Base-by-base conservation (phyloP, 768 basidiomycete species). In the Termitomyces sp. region DNA sequence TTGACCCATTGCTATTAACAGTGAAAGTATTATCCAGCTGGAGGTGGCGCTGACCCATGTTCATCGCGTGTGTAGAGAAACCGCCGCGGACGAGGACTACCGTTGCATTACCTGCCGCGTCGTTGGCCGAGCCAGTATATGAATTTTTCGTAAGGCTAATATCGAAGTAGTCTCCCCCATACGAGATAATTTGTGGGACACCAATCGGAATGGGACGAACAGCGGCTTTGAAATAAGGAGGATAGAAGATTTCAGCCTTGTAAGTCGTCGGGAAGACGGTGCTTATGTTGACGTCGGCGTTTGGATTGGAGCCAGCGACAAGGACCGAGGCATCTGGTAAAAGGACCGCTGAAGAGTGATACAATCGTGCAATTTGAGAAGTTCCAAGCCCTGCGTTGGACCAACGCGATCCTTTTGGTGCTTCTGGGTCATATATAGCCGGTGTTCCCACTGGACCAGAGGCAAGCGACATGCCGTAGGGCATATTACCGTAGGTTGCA, bases 291-390 rank as follows among this genome's bases (percentile, higher is more conserved):
- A 89, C 87, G 64, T 98, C 95, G 33, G 89, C 78, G 67, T 95
- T 95, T 1, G 95, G 94, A 75, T 98, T 97, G 41, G 91, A 93
- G 6, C 95, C 95, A 46, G 92, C 93, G 61, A 95, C 81, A 55
- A 96, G 72, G 42, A 98, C 86, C 4, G 89, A 90, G 0, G 83
- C 91, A 60, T 91, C 94, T 5, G 93, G 87, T 55, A 92, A 68
- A 48, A 93, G 80, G n/a, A 91, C 75, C 1, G 89, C 90, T 0
- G 80, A 79, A 1, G 90, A 92, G 73, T 95, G 93, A 71, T 95
- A 95, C 71, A 95, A 70, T 51, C 91, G 78, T 36, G 90, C 78
- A 55, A 91, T 82, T 22, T 58, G 75, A 2, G 82, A 81, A 1
- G 79, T 75, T 2, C 70, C 62, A 6, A 90, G 70, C 2, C 85